Conservation (phyloP, 2,329 filamentous ascomycete genomes). For the Raffaelea albimanens region DNA sequence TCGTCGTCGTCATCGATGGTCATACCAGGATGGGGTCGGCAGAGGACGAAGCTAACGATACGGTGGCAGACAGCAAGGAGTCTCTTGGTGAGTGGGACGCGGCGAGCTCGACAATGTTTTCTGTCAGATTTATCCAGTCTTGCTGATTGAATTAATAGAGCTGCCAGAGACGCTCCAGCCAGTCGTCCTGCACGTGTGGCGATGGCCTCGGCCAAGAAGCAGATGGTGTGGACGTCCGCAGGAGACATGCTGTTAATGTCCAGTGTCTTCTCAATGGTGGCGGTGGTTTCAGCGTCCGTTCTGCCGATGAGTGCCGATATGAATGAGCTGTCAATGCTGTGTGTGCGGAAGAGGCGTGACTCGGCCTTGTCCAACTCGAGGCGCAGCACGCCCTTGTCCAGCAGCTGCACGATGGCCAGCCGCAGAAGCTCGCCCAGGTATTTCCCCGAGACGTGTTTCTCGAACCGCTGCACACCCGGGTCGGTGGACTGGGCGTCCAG, state of each 20-base stretch:
- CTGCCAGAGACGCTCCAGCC: conserved; percentile 79
- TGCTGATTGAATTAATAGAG: conserved; percentile 70
- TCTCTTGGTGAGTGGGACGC: too few relatives aligned
- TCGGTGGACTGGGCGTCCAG: conserved; percentile 76
- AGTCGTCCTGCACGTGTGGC: conserved; percentile 81
- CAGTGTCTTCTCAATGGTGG: background rate
- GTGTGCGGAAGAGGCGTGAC: background rate
- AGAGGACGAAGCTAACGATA: background rate
- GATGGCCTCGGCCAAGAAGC: conserved; percentile 70
- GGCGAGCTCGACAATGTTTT: too few relatives aligned
- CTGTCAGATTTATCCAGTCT: conserved; percentile 36
- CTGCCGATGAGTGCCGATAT: background rate
- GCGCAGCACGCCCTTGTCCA: conserved; percentile 29
- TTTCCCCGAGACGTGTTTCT: conserved; percentile 98
- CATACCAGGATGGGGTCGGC: background rate
- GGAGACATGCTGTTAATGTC: background rate
- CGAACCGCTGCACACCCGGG: conserved; percentile 93
- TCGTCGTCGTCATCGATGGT: background rate
- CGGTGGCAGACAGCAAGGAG: too few relatives aligned
- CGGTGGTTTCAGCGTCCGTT: background rate
- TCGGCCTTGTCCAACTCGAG: background rate
- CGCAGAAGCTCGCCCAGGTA: conserved; percentile 92
- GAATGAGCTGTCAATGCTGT: background rate
- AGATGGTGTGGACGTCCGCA: conserved; percentile 70
- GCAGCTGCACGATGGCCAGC: conserved; percentile 57